Evolutionary conservation across 345 rosid genomes (phyloP).

Genomic region (Zanthoxylum bungeanum): DNA sequence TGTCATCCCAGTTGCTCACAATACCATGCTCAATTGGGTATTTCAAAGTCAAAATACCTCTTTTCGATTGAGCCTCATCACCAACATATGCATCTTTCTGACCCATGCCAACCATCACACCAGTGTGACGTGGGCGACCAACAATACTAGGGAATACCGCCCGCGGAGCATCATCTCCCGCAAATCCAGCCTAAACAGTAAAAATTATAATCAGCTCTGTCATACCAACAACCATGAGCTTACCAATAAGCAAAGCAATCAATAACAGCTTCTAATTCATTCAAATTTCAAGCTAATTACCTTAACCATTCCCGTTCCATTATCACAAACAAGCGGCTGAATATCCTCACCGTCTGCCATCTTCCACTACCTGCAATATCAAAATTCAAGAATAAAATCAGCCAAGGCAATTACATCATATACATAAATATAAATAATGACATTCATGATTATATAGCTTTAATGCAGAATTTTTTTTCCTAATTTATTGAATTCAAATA

Average conservation of each 20-base stretch:
- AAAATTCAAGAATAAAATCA: not conserved
- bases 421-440: not conserved
- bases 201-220: not conserved
- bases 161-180: slow-evolving; percentile 90
- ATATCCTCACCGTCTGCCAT: slow-evolving; percentile 65
- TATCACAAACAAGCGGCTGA: slow-evolving; percentile 72
- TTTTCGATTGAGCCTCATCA: slow-evolving; percentile 74
- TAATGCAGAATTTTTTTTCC: not conserved
- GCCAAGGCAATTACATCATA: not conserved
- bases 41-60: slow-evolving; percentile 78
- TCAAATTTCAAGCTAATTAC: slow-evolving; percentile 24
- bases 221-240: not conserved
- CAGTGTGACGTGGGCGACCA: slow-evolving; percentile 93
- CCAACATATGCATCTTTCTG: slow-evolving; percentile 92
- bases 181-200: slow-evolving; percentile 75
- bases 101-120: slow-evolving; percentile 87
- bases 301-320: slow-evolving; percentile 93
- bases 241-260: not conserved
- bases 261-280: not conserved
- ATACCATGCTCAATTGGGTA: slow-evolving; percentile 90
- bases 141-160: slow-evolving; percentile 94
- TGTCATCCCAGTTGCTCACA: slow-evolving; percentile 96
- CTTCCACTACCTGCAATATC: slow-evolving; percentile 36
- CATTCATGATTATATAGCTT: not conserved
- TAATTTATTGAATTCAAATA: not conserved